Evolutionary conservation across 2,329 filamentous ascomycete genomes (phyloP).

Genomic region (Cyphellophora europaea): DNA sequence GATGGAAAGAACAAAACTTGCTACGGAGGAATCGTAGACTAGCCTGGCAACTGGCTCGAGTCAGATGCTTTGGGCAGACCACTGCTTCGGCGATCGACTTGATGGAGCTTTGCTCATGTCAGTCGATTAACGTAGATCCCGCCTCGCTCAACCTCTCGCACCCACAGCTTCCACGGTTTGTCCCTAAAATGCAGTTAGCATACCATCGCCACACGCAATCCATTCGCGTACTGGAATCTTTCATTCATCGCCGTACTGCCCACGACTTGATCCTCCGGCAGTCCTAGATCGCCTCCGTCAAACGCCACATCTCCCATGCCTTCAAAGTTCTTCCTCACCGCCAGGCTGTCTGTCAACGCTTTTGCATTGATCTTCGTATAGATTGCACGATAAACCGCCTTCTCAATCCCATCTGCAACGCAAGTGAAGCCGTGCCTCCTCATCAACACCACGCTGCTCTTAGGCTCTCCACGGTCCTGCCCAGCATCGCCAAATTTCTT

Average conservation of each 20-base stretch:
- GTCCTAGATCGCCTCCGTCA: slow-evolving; percentile 6
- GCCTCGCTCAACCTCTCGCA: slow-evolving; percentile 13
- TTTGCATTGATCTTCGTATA: slow-evolving; percentile 37
- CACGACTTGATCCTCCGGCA: slow-evolving; percentile 10
- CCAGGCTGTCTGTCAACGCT: slow-evolving; percentile 31
- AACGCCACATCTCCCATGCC: slow-evolving; percentile 1
- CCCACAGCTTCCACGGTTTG: slow-evolving; percentile 17
- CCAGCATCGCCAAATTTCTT: slow-evolving; percentile 19
- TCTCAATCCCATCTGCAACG: slow-evolving; percentile 28
- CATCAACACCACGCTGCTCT: slow-evolving; percentile 35
- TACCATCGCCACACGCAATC: background rate
- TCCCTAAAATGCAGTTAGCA: slow-evolving; percentile 1
- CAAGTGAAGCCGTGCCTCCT: slow-evolving; percentile 36
- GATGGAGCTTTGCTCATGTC: background rate
- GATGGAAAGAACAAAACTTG: too few relatives aligned
- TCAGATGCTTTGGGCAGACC: too few relatives aligned
- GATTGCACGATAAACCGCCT: slow-evolving; percentile 33
- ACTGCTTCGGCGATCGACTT: too few relatives aligned
- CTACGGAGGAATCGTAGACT: too few relatives aligned
- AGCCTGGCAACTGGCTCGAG: too few relatives aligned
- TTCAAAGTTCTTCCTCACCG: slow-evolving; percentile 3
- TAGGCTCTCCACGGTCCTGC: slow-evolving; percentile 3
- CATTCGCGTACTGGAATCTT: slow-evolving; percentile 4
- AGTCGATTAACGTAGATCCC: background rate
- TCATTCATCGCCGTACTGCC: slow-evolving; percentile 11